Evolutionary conservation across 2,329 filamentous ascomycete species (phyloP).

Genomic region (Venturia oleaginea): DNA sequence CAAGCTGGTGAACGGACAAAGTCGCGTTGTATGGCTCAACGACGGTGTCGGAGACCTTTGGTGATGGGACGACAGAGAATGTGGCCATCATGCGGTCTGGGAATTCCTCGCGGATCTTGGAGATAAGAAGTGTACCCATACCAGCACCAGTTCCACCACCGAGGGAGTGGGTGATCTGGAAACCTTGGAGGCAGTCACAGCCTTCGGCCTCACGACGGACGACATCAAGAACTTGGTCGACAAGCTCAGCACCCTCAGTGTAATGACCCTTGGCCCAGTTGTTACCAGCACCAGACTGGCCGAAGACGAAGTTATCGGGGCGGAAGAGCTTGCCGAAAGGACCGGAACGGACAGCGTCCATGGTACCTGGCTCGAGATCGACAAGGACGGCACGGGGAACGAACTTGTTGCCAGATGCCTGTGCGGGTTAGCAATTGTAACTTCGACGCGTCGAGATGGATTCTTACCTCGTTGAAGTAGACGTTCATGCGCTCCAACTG

Average conservation of each 20-base stretch:
- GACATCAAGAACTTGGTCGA: conserved; percentile 96
- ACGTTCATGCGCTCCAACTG: conserved; percentile 99
- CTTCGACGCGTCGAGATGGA: conserved; percentile 14
- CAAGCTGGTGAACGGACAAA: conserved; percentile 95
- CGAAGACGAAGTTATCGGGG: conserved; percentile 99
- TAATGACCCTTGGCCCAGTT: conserved; percentile 99
- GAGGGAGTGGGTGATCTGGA: conserved; percentile 99
- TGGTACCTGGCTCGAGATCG: conserved; percentile 98
- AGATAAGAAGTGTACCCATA: conserved; percentile 99
- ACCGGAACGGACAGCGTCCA: conserved; percentile 97
- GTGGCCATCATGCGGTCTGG: conserved; percentile 99
- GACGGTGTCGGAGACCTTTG: conserved; percentile 99
- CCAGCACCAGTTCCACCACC: conserved; percentile 99
- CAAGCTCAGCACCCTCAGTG: conserved; percentile 98
- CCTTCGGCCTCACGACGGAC: conserved; percentile 97
- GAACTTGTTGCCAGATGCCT: conserved; percentile 98
- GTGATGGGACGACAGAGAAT: conserved; percentile 96
- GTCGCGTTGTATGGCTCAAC: conserved; percentile 99
- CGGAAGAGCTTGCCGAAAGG: conserved; percentile 99
- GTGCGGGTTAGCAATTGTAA: conserved; percentile 14
- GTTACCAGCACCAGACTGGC: conserved; percentile 99
- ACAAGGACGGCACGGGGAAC: conserved; percentile 98
- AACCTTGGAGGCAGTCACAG: conserved; percentile 99
- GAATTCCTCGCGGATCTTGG: conserved; percentile 99
- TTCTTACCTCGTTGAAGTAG: conserved; percentile 84